A percentile compares a stretch with the other conserved stretches of the same genome.
phyloP scores from a whole-genome alignment of 2,329 filamentous ascomycete species.

The Paecilomyces niveus region DNA sequence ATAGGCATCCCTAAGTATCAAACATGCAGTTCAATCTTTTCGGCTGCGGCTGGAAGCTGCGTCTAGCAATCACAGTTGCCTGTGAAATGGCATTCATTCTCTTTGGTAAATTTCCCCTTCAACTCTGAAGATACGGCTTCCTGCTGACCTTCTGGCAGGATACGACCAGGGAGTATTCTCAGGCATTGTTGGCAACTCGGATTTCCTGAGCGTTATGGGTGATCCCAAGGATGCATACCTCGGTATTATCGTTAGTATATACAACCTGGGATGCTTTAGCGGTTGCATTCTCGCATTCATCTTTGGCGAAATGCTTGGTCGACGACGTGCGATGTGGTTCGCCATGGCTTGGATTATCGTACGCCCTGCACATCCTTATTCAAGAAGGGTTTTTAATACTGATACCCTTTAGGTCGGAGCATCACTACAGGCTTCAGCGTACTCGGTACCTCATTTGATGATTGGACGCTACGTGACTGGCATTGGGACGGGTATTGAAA shows the following conservation, averaged over 20 bases:
- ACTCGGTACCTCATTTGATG: conserved; percentile 17
- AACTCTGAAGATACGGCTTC: too few relatives aligned
- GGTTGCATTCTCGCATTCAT: conserved; percentile 27
- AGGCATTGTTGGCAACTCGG: conserved; percentile 40
- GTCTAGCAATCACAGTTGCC: conserved; percentile 5
- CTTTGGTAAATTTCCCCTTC: conserved; percentile 1
- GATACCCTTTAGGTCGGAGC: conserved; percentile 12
- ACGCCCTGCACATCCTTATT: conserved; percentile 3
- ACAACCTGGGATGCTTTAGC: conserved; percentile 37
- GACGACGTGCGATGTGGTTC: conserved; percentile 27
- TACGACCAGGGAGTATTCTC: conserved; percentile 47
- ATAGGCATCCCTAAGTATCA: not conserved
- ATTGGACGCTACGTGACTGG: conserved; percentile 41
- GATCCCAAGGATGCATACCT: conserved; percentile 30
- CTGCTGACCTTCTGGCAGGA: conserved; percentile 15
- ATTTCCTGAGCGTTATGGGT: conserved; percentile 37
- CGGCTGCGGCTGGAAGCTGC: conserved; percentile 5
- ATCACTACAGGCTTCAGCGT: conserved; percentile 18
- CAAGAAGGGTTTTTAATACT: not conserved
- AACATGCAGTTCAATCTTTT: conserved; percentile 4
- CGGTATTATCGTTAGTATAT: conserved; percentile 39
- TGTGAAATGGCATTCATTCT: conserved; percentile 7
- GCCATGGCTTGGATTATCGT: conserved; percentile 26
- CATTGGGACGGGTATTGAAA: conserved; percentile 38
- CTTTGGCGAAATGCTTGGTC: conserved; percentile 23